Percentiles rank a stretch among this genome's conserved stretches.
These are phyloP conservation scores for Coniochaeta ligniaria DNA, from an alignment of 2,329 filamentous ascomycete species.

Conservation along the genomic window DNA sequence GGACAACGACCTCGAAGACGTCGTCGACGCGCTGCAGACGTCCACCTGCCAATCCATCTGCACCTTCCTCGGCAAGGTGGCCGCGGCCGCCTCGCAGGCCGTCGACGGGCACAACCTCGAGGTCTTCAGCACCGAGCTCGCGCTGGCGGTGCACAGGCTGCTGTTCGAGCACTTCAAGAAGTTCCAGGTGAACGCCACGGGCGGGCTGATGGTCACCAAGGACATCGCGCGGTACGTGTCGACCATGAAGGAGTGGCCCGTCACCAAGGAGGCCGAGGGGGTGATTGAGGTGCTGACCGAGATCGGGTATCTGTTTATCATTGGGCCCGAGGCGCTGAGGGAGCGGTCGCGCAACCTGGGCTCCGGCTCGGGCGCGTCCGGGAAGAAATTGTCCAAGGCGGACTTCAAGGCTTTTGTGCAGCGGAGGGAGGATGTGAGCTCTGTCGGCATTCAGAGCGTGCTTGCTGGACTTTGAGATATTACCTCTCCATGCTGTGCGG, in stretches of 20 bases:
- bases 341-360: slow-evolving; percentile 60
- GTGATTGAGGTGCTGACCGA: slow-evolving; percentile 83
- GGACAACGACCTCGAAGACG: slow-evolving; percentile 59
- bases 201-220: slow-evolving; percentile 90
- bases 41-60: slow-evolving; percentile 76
- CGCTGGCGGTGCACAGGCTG: slow-evolving; percentile 66
- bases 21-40: slow-evolving; percentile 74
- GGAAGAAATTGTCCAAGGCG: slow-evolving; percentile 53
- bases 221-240: slow-evolving; percentile 92
- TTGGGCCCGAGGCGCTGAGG: slow-evolving; percentile 70
- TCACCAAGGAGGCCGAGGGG: slow-evolving; percentile 59
- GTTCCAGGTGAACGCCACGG: slow-evolving; percentile 87
- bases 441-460: slow-evolving; percentile 75
- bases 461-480: slow-evolving; percentile 51
- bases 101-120: slow-evolving; percentile 80
- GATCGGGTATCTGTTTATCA: slow-evolving; percentile 92
- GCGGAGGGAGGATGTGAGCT: slow-evolving; percentile 76
- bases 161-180: slow-evolving; percentile 92
- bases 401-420: slow-evolving; percentile 81
- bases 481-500: background rate
- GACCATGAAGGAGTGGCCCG: slow-evolving; percentile 74
- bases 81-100: slow-evolving; percentile 55
- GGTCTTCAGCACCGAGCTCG: slow-evolving; percentile 76
- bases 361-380: slow-evolving; percentile 29
- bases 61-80: slow-evolving; percentile 67